Conservation (phyloP, 495 filamentous ascomycete species). For the Aspergillus kassunensis region DNA sequence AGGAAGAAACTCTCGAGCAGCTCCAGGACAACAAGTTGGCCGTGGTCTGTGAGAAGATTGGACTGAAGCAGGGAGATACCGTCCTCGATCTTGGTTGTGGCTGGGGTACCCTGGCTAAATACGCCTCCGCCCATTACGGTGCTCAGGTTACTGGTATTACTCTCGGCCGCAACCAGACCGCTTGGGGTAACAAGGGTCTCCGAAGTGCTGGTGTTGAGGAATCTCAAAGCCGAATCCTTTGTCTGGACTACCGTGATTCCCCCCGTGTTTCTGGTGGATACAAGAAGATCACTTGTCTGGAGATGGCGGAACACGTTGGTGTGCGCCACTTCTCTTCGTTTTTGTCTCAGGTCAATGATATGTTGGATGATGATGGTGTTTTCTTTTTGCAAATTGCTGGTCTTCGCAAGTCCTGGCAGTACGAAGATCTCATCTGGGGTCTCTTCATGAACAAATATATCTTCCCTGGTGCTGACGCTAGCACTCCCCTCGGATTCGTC, state of each 20-base stretch:
- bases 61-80: conserved; percentile 55
- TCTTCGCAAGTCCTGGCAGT: conserved; percentile 66
- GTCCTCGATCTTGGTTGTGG: conserved; percentile 69
- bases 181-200: conserved; percentile 65
- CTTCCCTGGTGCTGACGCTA: conserved; percentile 68
- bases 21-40: conserved; percentile 69
- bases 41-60: conserved; percentile 71
- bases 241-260: conserved; percentile 68
- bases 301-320: conserved; percentile 75
- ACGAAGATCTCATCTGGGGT: conserved; percentile 71
- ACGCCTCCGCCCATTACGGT: conserved; percentile 59
- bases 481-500: conserved; percentile 61
- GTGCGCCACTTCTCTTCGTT: conserved; percentile 61
- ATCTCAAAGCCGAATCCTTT: conserved; percentile 59
- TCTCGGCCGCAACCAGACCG: conserved; percentile 67
- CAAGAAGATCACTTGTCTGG: conserved; percentile 69
- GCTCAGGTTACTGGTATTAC: conserved; percentile 64
- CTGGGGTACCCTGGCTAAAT: conserved; percentile 68
- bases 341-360: conserved; percentile 60
- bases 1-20: conserved; percentile 62
- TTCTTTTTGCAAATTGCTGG: conserved; percentile 73
- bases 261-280: conserved; percentile 56
- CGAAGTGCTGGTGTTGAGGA: conserved; percentile 57
- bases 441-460: conserved; percentile 78
- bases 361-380: conserved; percentile 67